These are phyloP conservation scores for Boeremia lycopersici DNA, from an alignment of 2,329 filamentous ascomycete species.

Conservation along the genomic window DNA sequence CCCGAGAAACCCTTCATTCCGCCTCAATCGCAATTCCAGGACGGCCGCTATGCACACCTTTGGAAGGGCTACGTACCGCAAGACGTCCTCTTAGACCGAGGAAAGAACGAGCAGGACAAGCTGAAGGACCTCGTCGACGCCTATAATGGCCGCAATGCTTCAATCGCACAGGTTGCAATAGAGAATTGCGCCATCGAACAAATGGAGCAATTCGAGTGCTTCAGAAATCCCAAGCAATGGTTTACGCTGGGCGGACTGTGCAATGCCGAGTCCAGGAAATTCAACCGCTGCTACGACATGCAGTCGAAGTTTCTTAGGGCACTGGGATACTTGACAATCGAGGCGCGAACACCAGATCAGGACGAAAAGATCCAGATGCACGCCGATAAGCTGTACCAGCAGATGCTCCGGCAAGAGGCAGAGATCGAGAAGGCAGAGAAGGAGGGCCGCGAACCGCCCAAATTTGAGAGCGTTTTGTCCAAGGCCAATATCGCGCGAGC, in stretches of 20 bases:
- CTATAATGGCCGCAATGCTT: slow-evolving; percentile 80
- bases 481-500: slow-evolving; percentile 39
- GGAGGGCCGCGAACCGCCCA: slow-evolving; percentile 59
- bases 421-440: slow-evolving; percentile 72
- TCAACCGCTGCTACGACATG: slow-evolving; percentile 87
- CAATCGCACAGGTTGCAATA: slow-evolving; percentile 79
- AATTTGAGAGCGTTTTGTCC: slow-evolving; percentile 63
- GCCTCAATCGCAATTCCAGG: slow-evolving; percentile 65
- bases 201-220: slow-evolving; percentile 81
- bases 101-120: slow-evolving; percentile 78
- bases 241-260: slow-evolving; percentile 79
- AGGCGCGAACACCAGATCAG: slow-evolving; percentile 70
- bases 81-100: slow-evolving; percentile 68
- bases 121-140: slow-evolving; percentile 79
- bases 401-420: slow-evolving; percentile 82
- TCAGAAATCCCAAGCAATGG: slow-evolving; percentile 69
- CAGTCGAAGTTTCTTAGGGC: slow-evolving; percentile 92
- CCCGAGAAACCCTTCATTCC: slow-evolving; percentile 48
- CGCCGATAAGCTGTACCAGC: slow-evolving; percentile 86
- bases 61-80: slow-evolving; percentile 91
- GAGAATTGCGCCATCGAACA: slow-evolving; percentile 95
- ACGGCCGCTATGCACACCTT: slow-evolving; percentile 80
- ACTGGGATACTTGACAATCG: slow-evolving; percentile 78
- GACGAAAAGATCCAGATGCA: slow-evolving; percentile 91
- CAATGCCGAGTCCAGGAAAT: slow-evolving; percentile 73